These are phyloP conservation scores for Alectoria sarmentosa DNA, from an alignment of 495 filamentous ascomycete species.

Conservation along the genomic window DNA sequence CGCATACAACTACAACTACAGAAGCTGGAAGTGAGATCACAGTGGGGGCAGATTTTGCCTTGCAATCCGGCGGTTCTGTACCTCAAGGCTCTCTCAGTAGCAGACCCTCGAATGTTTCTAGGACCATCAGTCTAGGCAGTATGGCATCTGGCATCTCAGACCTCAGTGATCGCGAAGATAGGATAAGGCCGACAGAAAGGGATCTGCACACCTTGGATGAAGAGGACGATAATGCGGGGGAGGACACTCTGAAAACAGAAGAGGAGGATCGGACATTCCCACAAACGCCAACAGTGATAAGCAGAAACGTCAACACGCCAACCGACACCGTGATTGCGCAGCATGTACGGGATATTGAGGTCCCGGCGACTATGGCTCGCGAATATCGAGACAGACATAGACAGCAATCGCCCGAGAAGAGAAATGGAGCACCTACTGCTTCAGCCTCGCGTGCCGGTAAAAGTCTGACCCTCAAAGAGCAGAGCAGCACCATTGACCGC, in stretches of 20 bases:
- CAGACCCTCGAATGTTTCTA: slow-evolving; percentile 48
- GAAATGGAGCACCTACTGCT: slow-evolving; percentile 42
- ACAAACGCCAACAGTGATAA: slow-evolving; percentile 37
- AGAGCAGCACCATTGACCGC: slow-evolving; percentile 92
- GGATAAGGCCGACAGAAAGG: slow-evolving; percentile 42
- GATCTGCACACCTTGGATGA: slow-evolving; percentile 55
- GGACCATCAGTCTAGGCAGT: slow-evolving; percentile 85
- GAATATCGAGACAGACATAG: slow-evolving; percentile 65
- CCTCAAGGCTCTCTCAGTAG: slow-evolving; percentile 51
- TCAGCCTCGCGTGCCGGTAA: slow-evolving; percentile 59
- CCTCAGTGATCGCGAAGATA: slow-evolving; percentile 52
- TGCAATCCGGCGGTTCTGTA: slow-evolving; percentile 73
- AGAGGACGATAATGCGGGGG: slow-evolving; percentile 41
- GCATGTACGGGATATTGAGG: slow-evolving; percentile 78
- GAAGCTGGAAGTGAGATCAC: slow-evolving; percentile 63
- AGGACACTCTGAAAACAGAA: slow-evolving; percentile 39
- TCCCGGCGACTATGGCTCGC: slow-evolving; percentile 80
- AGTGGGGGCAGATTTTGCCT: slow-evolving; percentile 74
- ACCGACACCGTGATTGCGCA: slow-evolving; percentile 86
- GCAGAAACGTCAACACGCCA: slow-evolving; percentile 45
- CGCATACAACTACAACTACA: slow-evolving; percentile 54
- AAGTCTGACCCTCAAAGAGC: slow-evolving; percentile 90
- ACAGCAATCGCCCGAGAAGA: slow-evolving; percentile 50
- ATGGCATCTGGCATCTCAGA: slow-evolving; percentile 89
- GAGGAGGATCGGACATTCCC: slow-evolving; percentile 34